These are phyloP conservation scores for Sporothrix brasiliensis DNA, from an alignment of 2,329 filamentous ascomycete genomes.

Conservation along the genomic window DNA sequence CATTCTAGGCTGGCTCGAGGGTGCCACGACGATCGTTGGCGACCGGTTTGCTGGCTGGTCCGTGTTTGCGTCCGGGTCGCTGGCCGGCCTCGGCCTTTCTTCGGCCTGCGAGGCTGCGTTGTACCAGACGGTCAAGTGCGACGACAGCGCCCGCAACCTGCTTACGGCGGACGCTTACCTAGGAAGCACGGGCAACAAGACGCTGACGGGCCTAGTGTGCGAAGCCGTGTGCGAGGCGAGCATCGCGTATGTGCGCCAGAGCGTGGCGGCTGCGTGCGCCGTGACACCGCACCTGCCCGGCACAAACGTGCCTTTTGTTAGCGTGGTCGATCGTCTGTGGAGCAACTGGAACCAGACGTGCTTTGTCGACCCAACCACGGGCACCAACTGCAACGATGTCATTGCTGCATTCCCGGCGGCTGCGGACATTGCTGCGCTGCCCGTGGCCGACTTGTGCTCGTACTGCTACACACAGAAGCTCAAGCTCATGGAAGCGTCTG, in stretches of 20 bases:
- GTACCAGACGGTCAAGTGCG: too few species aligned
- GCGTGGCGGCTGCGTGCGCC: neutral
- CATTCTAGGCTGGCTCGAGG: conserved; percentile 6
- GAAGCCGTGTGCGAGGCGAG: neutral
- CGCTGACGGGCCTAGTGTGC: neutral
- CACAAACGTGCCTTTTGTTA: conserved; percentile 5
- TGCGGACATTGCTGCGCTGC: neutral
- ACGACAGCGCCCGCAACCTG: too few species aligned
- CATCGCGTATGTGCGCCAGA: neutral
- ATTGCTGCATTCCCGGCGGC: neutral
- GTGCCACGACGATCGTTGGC: neutral
- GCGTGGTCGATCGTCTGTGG: conserved; percentile 19
- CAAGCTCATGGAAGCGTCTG: conserved; percentile 13
- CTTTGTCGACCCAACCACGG: conserved; percentile 1
- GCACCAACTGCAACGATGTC: conserved; percentile 8
- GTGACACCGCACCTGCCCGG: neutral
- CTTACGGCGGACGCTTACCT: too few species aligned
- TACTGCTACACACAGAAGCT: conserved; percentile 16
- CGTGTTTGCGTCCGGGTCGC: neutral
- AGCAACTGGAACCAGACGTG: conserved; percentile 23
- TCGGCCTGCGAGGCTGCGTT: too few species aligned
- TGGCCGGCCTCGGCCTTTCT: neutral
- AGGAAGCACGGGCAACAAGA: too few species aligned
- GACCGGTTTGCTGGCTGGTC: conserved; percentile 2
- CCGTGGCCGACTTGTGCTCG: conserved; percentile 5